Evolutionary conservation across 768 basidiomycete species (phyloP), one percentile per base, ranked within the genome.

Genomic region (Suillus subalutaceus): DNA sequence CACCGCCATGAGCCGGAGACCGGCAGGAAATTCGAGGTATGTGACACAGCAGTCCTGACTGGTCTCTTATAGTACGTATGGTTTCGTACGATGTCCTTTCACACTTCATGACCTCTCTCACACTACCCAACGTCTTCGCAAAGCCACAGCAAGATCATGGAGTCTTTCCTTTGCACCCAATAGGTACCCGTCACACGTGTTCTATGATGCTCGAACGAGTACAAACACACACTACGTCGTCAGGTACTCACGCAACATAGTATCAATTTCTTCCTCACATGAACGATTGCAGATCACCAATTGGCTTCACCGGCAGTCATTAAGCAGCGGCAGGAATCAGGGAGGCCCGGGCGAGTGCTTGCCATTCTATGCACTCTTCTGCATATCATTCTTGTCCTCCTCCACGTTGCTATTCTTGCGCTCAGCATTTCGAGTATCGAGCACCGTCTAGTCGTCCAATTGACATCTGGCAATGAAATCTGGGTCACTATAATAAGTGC

Each of bases 381-480:
- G 15, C 64, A 65, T 23, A 26, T n/a, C 13, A 16, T 37, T 38
- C 46, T 65, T 30, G 40, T 48, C 10, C 41, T 46, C 30, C 9
- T 62, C 38, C 64, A 65, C 32, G 32, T 65, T 38, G 44, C 38
- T 26, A 63, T 63, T 46, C 41, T 65, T 15, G 64, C 1, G 15
- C 32, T 63, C 43, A n/a, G 15, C 8, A 63, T 40, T 37, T 43
- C 32, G 13, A 43, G 60, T 26, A 30, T 60, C 4, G 64, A 65
- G 62, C 64, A 65, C 20, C 62, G 35, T 15, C 8, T 65, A 5
- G 59, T 63, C 62, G 35, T 65, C 18, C n/a, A n/a, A 15, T 46
- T 63, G 8, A 52, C 53, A 63, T 59, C 53, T 23, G 37, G 37
- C 6, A 63, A 37, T 38, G 43, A 40, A 12, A 43, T 48, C 4